phyloP scores from a whole-genome alignment of 2,329 filamentous ascomycete species.

The Colletotrichum liaoningense region DNA sequence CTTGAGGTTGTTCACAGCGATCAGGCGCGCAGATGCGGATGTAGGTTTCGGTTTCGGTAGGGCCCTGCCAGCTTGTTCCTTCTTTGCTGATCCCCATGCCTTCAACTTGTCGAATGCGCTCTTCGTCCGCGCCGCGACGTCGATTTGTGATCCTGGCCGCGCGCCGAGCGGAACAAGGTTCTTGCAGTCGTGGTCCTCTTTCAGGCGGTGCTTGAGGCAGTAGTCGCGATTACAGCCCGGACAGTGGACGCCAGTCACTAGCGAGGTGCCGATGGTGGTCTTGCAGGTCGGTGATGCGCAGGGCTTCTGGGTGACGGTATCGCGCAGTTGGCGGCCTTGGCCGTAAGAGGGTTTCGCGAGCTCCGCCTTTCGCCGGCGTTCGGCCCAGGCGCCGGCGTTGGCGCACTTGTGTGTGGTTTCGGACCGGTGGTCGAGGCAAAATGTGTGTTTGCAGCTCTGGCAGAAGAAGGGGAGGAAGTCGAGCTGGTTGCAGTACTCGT shows the following conservation, averaged over 20 bases:
- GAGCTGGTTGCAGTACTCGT: slow-evolving; percentile 90
- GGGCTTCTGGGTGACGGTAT: slow-evolving; percentile 70
- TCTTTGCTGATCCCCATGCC: slow-evolving; percentile 83
- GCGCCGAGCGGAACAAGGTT: slow-evolving; percentile 74
- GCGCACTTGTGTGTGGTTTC: slow-evolving; percentile 82
- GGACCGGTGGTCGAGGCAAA: slow-evolving; percentile 92
- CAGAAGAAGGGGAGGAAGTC: slow-evolving; percentile 97
- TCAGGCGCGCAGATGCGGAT: slow-evolving; percentile 71
- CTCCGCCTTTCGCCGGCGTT: slow-evolving; percentile 65
- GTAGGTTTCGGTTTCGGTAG: slow-evolving; percentile 74
- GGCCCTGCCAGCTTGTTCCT: slow-evolving; percentile 67
- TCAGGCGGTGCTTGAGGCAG: slow-evolving; percentile 81
- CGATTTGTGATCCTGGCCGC: slow-evolving; percentile 53
- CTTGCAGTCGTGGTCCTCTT: slow-evolving; percentile 86
- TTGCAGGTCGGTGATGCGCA: slow-evolving; percentile 77
- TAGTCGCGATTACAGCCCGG: slow-evolving; percentile 77
- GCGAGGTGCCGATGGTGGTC: slow-evolving; percentile 75
- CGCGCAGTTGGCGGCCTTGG: slow-evolving; percentile 64
- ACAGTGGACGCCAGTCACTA: slow-evolving; percentile 78
- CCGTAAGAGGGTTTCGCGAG: slow-evolving; percentile 65
- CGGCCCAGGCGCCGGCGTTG: slow-evolving; percentile 71
- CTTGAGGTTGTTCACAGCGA: slow-evolving; percentile 83
- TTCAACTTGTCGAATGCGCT: slow-evolving; percentile 82
- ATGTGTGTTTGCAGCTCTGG: slow-evolving; percentile 86
- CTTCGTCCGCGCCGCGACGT: slow-evolving; percentile 72